phyloP scores from a whole-genome alignment of 2,329 filamentous ascomycete species.

The Fusarium piperis region DNA sequence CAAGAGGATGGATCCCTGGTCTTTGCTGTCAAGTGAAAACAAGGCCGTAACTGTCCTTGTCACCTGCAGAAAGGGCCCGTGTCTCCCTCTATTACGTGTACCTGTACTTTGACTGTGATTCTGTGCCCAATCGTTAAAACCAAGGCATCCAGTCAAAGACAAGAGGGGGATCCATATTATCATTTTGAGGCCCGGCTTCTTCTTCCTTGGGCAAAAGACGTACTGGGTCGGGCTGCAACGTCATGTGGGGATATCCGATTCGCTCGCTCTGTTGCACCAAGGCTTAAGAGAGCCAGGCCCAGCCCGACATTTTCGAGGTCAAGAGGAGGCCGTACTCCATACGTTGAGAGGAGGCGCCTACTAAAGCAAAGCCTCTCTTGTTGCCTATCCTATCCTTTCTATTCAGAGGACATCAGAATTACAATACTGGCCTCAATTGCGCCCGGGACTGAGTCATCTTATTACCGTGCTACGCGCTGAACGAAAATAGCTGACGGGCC shows the following conservation, averaged over 20 bases:
- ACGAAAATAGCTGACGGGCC: background rate
- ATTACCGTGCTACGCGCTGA: background rate
- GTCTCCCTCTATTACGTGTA: background rate
- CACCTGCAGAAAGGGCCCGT: background rate
- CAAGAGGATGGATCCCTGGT: slow-evolving; percentile 16
- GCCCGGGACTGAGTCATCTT: background rate
- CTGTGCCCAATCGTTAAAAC: slow-evolving; percentile 32
- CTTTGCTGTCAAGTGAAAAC: slow-evolving; percentile 25
- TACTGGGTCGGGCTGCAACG: slow-evolving; percentile 36
- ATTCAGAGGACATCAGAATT: background rate
- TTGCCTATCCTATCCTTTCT: background rate
- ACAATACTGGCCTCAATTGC: background rate
- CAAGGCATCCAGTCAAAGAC: slow-evolving; percentile 34
- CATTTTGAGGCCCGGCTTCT: slow-evolving; percentile 31
- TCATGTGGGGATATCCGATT: slow-evolving; percentile 39
- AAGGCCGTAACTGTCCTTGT: slow-evolving; percentile 12
- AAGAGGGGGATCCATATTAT: slow-evolving; percentile 12
- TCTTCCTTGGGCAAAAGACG: slow-evolving; percentile 14
- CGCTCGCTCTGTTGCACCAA: slow-evolving; percentile 18
- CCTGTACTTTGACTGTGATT: background rate
- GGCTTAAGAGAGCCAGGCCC: slow-evolving; percentile 7
- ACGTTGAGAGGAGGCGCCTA: background rate
- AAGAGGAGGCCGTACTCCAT: background rate
- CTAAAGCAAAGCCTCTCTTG: background rate
- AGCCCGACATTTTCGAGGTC: background rate